phyloP scores from a whole-genome alignment of 805 yeast genomes.

The Pachysolen tannophilus region DNA sequence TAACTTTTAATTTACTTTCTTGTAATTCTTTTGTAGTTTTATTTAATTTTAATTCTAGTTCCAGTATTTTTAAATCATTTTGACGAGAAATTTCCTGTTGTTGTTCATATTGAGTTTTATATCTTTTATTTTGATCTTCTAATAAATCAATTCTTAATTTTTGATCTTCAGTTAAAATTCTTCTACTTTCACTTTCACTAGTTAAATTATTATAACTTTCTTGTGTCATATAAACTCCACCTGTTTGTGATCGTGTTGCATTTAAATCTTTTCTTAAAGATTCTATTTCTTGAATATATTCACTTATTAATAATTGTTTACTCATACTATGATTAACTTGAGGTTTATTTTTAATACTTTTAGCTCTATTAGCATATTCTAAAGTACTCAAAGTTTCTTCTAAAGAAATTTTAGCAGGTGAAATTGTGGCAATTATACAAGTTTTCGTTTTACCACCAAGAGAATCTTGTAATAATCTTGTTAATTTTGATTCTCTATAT shows the following conservation, averaged over 20 bases:
- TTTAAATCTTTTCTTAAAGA: constrained; percentile 49
- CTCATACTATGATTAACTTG: constrained; percentile 58
- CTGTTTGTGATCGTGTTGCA: constrained; percentile 59
- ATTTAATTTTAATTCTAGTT: background rate
- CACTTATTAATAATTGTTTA: constrained; percentile 45
- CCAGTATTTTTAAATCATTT: background rate
- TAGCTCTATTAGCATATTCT: constrained; percentile 84
- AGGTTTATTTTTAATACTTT: constrained; percentile 66
- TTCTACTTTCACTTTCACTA: constrained; percentile 41
- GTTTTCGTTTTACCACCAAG: constrained; percentile 88
- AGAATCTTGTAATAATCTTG: constrained; percentile 72
- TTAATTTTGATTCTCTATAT: constrained; percentile 76
- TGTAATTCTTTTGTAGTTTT: constrained; percentile 8
- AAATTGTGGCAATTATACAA: constrained; percentile 77
- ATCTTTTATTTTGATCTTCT: constrained; percentile 36
- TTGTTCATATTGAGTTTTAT: constrained; percentile 31
- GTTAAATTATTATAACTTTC: constrained; percentile 34
- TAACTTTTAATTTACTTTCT: background rate
- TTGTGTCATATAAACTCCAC: constrained; percentile 48
- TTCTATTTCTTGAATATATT: constrained; percentile 48
- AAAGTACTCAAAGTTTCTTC: constrained; percentile 82
- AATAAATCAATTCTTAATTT: constrained; percentile 36
- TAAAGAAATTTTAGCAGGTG: constrained; percentile 70
- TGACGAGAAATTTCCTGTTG: constrained; percentile 1
- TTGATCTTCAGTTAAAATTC: constrained; percentile 42